Evolutionary conservation across 2,329 filamentous ascomycete genomes (phyloP), one percentile per base, ranked within the genome.

Genomic region (Trichoderma gracile): DNA sequence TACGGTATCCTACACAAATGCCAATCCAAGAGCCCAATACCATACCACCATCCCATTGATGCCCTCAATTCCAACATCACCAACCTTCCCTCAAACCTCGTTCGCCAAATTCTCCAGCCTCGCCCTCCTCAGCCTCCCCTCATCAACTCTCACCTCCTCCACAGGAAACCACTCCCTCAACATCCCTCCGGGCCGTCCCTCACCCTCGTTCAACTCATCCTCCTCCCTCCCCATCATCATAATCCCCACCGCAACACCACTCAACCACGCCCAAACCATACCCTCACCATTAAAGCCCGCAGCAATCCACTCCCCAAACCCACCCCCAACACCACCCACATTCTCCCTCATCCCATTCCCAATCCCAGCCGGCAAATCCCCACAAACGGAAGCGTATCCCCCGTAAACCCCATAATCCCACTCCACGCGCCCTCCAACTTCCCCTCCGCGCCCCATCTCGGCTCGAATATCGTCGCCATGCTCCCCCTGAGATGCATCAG

Each of bases 201-300:
- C 68, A 0, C 66, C 70, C 8, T 67, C 67, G 1, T 68, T 66
- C 30, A 78, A 43, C 3, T 73, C 67, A 2, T 75, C 72, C 0
- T 72, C 72, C 0, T 79, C 76, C 40, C 70, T 75, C 0, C 78
- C 79, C 0, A 78, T 68, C 9, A 84, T 71, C 80, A 82, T 82
- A 3, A 80, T 67, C 0, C 75, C 82, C 58, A 82, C 47, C 0
- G 81, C 82, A 12, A 76, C 77, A 0, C 82, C 82, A 50, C 77
- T 81, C 15, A 83, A 75, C 82, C 82, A 85, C 3, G 81, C 79
- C 75, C 78, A 82, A 2, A 80, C 79, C 81, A 85, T 84, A 4
- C 83, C 83, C 49, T 84, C 79, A 15, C 82, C 82, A 49, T 74
- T 78, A 68, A 80, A 85, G 1, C 81, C 83, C 0, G 80, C 82